Conservation (phyloP, 176 grass and related monocot species). For the Leersia perrieri region DNA sequence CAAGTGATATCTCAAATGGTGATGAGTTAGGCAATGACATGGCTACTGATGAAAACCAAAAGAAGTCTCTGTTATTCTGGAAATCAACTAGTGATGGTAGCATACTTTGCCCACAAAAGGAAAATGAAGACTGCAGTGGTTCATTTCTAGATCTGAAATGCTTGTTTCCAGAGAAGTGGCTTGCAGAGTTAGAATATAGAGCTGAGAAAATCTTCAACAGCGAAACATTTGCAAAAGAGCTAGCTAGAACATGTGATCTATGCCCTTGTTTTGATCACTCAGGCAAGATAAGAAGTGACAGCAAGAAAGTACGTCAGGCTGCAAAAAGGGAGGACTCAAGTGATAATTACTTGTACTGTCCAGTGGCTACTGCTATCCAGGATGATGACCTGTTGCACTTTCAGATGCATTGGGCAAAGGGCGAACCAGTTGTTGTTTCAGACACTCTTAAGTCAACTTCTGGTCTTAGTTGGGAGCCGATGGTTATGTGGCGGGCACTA, state of each 20-base stretch:
- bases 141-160: constrained; percentile 54
- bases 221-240: constrained; percentile 26
- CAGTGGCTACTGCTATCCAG: constrained; percentile 41
- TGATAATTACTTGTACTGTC: constrained; percentile 79
- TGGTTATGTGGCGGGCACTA: constrained; percentile 91
- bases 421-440: constrained; percentile 75
- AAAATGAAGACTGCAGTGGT: constrained; percentile 52
- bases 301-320: constrained; percentile 30
- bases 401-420: constrained; percentile 77
- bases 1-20: neutral
- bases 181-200: constrained; percentile 46
- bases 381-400: constrained; percentile 67
- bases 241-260: neutral
- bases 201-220: constrained; percentile 45
- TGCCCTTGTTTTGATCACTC: constrained; percentile 49
- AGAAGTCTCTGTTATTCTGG: constrained; percentile 35
- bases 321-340: constrained; percentile 57
- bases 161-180: constrained; percentile 46
- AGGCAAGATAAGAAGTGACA: constrained; percentile 19
- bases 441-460: constrained; percentile 65
- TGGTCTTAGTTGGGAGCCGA: constrained; percentile 86
- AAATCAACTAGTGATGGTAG: constrained; percentile 56
- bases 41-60: neutral
- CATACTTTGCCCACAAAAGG: constrained; percentile 75
- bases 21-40: neutral